phyloP scores from a whole-genome alignment of 805 yeast genomes.

The Kodamaea nitidulidarum region DNA sequence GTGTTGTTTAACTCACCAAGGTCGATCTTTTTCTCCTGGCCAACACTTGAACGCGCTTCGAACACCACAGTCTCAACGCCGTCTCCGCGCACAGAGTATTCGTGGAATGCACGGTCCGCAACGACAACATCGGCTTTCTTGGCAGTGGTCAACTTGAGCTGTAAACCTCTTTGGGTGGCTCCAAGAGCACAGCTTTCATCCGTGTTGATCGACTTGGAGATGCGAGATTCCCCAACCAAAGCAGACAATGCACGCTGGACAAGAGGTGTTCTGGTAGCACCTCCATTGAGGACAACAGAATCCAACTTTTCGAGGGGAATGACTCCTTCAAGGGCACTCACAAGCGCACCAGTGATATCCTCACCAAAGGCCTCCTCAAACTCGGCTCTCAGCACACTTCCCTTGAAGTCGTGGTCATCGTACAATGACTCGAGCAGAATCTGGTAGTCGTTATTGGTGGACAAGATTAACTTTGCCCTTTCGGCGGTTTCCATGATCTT shows the following conservation, averaged over 20 bases:
- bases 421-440: slow-evolving; percentile 71
- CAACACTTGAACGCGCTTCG: slow-evolving; percentile 42
- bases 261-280: slow-evolving; percentile 85
- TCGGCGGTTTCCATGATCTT: slow-evolving; percentile 81
- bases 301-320: slow-evolving; percentile 28
- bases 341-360: slow-evolving; percentile 52
- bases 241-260: slow-evolving; percentile 60
- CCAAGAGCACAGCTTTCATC: slow-evolving; percentile 95
- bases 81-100: slow-evolving; percentile 39
- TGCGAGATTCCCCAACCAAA: slow-evolving; percentile 53
- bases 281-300: slow-evolving; percentile 83
- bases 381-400: slow-evolving; percentile 69
- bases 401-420: slow-evolving; percentile 70
- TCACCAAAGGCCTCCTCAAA: slow-evolving; percentile 61
- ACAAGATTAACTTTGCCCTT: slow-evolving; percentile 77
- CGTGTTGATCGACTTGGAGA: slow-evolving; percentile 85
- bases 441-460: slow-evolving; percentile 82
- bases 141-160: slow-evolving; percentile 60
- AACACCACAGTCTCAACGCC: slow-evolving; percentile 37
- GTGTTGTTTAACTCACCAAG: slow-evolving; percentile 32
- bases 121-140: slow-evolving; percentile 57
- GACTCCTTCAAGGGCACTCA: slow-evolving; percentile 43
- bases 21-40: slow-evolving; percentile 29
- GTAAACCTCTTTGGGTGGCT: slow-evolving; percentile 76
- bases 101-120: slow-evolving; percentile 50